Conservation (phyloP, 768 basidiomycete genomes). For the Sutorius australiensis region DNA sequence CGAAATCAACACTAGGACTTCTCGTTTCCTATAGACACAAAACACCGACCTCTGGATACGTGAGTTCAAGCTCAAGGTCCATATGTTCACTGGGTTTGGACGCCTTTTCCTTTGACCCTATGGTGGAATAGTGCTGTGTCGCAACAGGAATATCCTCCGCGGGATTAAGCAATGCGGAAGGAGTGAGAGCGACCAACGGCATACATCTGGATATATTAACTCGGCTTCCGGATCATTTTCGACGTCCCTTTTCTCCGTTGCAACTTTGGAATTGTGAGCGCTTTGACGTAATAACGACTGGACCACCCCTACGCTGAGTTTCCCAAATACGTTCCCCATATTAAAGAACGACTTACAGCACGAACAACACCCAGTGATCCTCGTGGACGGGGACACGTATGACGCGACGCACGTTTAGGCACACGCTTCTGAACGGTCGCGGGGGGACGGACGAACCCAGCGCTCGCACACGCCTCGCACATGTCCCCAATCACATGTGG, state of each 20-base stretch:
- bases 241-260: not conserved
- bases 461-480: slow-evolving; percentile 14
- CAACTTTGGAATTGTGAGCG: not conserved
- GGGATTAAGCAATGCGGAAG: not conserved
- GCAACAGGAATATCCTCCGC: slow-evolving; percentile 3
- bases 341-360: not conserved
- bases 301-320: not conserved
- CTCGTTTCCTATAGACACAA: not conserved
- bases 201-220: slow-evolving; percentile 24
- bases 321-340: not conserved
- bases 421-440: not conserved
- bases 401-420: not conserved
- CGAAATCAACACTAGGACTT: not conserved
- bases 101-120: not conserved
- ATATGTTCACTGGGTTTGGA: not conserved
- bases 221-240: slow-evolving; percentile 11
- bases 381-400: not conserved
- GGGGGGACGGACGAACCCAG: slow-evolving; percentile 4
- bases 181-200: not conserved
- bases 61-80: slow-evolving; percentile 13
- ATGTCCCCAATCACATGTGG: not conserved
- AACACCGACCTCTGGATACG: slow-evolving; percentile 14
- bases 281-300: not conserved
- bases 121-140: not conserved
- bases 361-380: not conserved